These are phyloP conservation scores for Nigrospora sphaerica DNA, from an alignment of 2,329 filamentous ascomycete species.

Conservation along the genomic window DNA sequence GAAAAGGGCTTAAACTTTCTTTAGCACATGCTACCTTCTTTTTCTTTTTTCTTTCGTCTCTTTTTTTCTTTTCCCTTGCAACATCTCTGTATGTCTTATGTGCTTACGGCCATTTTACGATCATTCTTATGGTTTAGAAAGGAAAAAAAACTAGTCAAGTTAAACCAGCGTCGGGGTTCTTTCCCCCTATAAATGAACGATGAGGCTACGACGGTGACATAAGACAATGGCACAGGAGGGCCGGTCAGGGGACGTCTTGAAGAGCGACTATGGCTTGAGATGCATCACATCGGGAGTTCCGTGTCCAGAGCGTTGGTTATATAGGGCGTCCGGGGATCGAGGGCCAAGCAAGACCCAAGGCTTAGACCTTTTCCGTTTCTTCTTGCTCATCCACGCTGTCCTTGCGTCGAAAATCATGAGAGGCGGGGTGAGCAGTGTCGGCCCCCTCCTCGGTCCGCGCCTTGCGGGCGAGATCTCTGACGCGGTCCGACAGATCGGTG, in stretches of 20 bases:
- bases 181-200: too few relatives aligned
- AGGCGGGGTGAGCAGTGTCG: constrained; percentile 3
- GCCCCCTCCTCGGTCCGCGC: constrained; percentile 1
- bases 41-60: neutral
- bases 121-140: constrained; percentile 2
- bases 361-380: constrained; percentile 32
- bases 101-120: constrained; percentile 5
- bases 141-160: too few relatives aligned
- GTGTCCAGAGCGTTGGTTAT: too few relatives aligned
- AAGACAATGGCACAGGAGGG: too few relatives aligned
- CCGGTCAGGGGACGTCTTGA: too few relatives aligned
- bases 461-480: constrained; percentile 50
- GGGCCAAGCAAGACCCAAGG: constrained; percentile 7
- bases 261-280: too few relatives aligned
- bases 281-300: too few relatives aligned
- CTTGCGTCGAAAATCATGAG: constrained; percentile 33
- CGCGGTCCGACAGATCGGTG: constrained; percentile 68
- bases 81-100: constrained; percentile 2
- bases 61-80: constrained; percentile 1
- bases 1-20: neutral
- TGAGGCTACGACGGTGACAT: too few relatives aligned
- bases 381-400: constrained; percentile 52
- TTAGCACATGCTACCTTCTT: neutral
- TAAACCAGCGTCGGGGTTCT: too few relatives aligned
- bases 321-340: constrained; percentile 7